Evolutionary conservation across 768 basidiomycete species (phyloP).

Genomic region (Agrocybe chaxingu): DNA sequence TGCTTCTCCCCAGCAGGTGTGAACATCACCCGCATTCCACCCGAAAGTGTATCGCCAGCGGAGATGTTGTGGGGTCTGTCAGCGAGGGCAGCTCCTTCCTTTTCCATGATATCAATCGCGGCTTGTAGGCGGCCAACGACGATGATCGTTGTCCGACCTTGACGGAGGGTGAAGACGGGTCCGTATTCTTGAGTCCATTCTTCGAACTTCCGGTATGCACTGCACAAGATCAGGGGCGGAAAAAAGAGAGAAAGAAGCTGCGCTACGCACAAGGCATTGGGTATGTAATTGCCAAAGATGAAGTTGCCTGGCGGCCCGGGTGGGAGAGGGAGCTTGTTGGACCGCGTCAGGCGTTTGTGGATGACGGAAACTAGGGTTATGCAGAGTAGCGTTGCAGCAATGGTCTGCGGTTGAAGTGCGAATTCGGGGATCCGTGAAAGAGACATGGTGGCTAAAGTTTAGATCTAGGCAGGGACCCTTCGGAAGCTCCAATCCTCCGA

Average conservation of each 20-base stretch:
- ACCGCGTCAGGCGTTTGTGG: constrained; percentile 20
- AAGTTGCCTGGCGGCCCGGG: constrained; percentile 41
- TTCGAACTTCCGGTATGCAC: constrained; percentile 50
- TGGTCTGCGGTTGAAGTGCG: constrained; percentile 23
- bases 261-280: constrained; percentile 35
- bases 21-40: constrained; percentile 55
- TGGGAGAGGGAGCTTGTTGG: constrained; percentile 29
- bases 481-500: too few species aligned
- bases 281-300: constrained; percentile 39
- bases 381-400: constrained; percentile 28
- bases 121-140: constrained; percentile 52
- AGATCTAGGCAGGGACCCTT: too few species aligned
- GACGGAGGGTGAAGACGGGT: constrained; percentile 52
- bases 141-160: constrained; percentile 42
- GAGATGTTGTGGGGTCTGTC: constrained; percentile 56
- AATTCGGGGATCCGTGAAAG: constrained; percentile 7
- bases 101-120: constrained; percentile 66
- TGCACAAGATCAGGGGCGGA: constrained; percentile 9
- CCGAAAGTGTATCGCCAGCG: constrained; percentile 56
- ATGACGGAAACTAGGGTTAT: constrained; percentile 26
- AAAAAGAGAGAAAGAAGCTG: too few species aligned
- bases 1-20: constrained; percentile 56
- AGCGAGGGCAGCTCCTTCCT: constrained; percentile 53
- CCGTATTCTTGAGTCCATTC: constrained; percentile 62
- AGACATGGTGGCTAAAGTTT: background rate